Evolutionary conservation across 768 basidiomycete species (phyloP).

Genomic region (Kwoniella sp.): DNA sequence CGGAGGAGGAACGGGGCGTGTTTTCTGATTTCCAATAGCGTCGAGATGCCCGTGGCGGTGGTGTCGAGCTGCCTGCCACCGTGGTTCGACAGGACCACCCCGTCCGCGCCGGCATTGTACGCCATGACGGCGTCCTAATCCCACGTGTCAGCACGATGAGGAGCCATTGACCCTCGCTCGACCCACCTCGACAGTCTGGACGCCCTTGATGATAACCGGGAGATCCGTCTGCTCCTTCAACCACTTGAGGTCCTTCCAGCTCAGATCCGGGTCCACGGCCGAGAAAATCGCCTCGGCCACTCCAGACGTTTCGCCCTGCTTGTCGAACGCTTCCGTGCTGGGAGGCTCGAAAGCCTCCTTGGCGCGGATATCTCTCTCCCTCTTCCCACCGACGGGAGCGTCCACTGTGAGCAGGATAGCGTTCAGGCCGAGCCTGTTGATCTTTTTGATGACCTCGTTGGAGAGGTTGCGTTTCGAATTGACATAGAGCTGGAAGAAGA

Average conservation of each 20-base stretch:
- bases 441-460: conserved; percentile 60
- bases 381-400: conserved; percentile 74
- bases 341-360: conserved; percentile 44
- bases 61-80: conserved; percentile 60
- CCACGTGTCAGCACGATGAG: background rate
- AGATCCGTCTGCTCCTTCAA: conserved; percentile 51
- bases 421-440: conserved; percentile 71
- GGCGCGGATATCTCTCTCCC: conserved; percentile 50
- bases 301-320: conserved; percentile 34
- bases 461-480: conserved; percentile 56
- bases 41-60: conserved; percentile 32
- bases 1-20: conserved; percentile 33
- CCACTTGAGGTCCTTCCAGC: conserved; percentile 52
- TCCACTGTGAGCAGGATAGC: conserved; percentile 90
- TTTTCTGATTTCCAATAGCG: conserved; percentile 42
- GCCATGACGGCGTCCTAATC: conserved; percentile 83
- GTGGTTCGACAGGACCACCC: conserved; percentile 59
- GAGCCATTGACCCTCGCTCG: no score
- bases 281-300: conserved; percentile 49
- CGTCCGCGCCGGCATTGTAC: conserved; percentile 75
- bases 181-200: conserved; percentile 49
- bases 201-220: conserved; percentile 55
- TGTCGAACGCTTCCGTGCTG: conserved; percentile 34
- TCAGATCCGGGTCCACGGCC: conserved; percentile 49
- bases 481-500: conserved; percentile 65